Conservation (phyloP, 176 grass and related monocot species). For the Dendrocalamus sinicus region DNA sequence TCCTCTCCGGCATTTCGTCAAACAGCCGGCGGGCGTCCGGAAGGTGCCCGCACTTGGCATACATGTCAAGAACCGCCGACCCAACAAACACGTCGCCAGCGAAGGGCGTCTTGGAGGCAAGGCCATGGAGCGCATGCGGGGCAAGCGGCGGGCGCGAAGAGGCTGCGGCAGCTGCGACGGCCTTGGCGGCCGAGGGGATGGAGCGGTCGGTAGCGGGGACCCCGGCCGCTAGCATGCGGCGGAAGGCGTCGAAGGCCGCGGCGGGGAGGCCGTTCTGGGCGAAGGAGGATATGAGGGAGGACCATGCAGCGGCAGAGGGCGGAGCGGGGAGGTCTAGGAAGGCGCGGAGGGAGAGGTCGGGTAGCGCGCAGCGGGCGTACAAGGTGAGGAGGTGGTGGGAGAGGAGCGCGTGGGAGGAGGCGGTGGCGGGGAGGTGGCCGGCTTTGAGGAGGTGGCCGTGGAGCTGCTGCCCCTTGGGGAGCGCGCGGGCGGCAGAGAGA, state of each 20-base stretch:
- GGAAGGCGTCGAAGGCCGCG: slow-evolving; percentile 63
- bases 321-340: slow-evolving; percentile 70
- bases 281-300: slow-evolving; percentile 71
- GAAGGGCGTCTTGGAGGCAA: slow-evolving; percentile 74
- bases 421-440: slow-evolving; percentile 65
- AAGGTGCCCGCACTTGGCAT: slow-evolving; percentile 67
- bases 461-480: slow-evolving; percentile 79
- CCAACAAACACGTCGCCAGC: slow-evolving; percentile 67
- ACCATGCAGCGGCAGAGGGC: slow-evolving; percentile 68
- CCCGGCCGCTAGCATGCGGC: slow-evolving; percentile 60
- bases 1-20: slow-evolving; percentile 75
- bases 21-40: slow-evolving; percentile 61
- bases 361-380: slow-evolving; percentile 77
- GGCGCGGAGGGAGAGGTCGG: slow-evolving; percentile 62
- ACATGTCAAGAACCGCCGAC: slow-evolving; percentile 79
- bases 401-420: slow-evolving; percentile 58
- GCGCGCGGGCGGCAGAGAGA: slow-evolving; percentile 66
- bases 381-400: slow-evolving; percentile 86
- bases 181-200: slow-evolving; percentile 75
- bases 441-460: slow-evolving; percentile 77
- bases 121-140: slow-evolving; percentile 59
- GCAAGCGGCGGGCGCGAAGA: slow-evolving; percentile 39
- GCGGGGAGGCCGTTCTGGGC: slow-evolving; percentile 65
- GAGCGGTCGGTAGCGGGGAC: slow-evolving; percentile 67
- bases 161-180: slow-evolving; percentile 47